Conservation (phyloP, 2,329 filamentous ascomycete species). For the Claviceps sp. region DNA sequence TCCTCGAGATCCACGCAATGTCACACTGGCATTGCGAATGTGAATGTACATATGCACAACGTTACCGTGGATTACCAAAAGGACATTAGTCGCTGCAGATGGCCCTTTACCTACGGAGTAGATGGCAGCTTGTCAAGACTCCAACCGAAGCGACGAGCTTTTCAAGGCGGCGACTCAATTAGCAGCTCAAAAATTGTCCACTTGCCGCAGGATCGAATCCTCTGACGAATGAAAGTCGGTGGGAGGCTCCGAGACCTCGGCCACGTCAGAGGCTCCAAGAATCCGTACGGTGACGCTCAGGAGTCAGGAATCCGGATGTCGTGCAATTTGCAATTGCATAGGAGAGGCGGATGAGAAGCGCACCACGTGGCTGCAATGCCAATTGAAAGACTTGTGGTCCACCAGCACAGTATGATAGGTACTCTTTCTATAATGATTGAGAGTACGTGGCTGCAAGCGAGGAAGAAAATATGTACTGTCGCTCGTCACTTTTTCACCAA, state of each 20-base stretch:
- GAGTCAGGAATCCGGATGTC: no score
- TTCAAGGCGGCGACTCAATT: not conserved
- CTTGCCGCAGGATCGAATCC: not conserved
- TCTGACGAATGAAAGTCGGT: not conserved
- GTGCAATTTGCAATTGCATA: no score
- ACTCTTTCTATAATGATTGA: not conserved
- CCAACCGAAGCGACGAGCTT: not conserved
- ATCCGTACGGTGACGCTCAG: no score
- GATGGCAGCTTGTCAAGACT: not conserved
- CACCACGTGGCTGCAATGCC: not conserved
- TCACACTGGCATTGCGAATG: not conserved
- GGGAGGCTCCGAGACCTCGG: not conserved
- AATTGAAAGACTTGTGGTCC: not conserved
- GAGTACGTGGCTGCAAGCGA: not conserved
- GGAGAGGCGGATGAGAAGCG: not conserved
- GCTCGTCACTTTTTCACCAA: not conserved
- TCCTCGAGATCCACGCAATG: not conserved
- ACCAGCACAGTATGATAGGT: not conserved
- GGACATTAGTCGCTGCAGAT: not conserved
- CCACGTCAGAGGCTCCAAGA: not conserved
- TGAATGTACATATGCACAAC: no score
- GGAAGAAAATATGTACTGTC: not conserved
- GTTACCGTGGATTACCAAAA: no score
- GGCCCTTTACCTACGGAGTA: not conserved
- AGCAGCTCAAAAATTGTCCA: not conserved